Evolutionary conservation across 2,329 filamentous ascomycete species (phyloP).

Genomic region (Beauveria pseudobassiana): DNA sequence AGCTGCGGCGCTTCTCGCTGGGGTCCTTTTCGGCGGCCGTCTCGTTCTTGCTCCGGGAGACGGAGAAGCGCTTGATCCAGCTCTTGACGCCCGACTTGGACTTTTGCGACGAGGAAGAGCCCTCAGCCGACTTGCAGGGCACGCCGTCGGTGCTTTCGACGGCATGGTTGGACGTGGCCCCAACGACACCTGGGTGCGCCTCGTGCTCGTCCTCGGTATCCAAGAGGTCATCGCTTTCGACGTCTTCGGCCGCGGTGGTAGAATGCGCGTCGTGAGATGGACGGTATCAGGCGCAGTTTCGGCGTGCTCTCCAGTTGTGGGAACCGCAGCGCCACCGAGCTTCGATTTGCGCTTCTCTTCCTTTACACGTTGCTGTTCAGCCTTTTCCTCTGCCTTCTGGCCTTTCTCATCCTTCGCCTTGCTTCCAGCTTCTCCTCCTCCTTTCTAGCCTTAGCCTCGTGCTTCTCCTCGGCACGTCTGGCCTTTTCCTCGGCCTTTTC

Average conservation of each 20-base stretch:
- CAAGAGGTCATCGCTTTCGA: conserved; percentile 10
- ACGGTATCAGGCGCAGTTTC: background rate
- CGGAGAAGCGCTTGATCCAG: conserved; percentile 47
- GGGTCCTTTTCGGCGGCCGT: conserved; percentile 15
- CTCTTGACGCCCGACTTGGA: conserved; percentile 38
- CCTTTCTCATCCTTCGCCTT: conserved; percentile 27
- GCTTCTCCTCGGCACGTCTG: conserved; percentile 31
- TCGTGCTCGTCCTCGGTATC: conserved; percentile 15
- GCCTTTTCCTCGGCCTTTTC: conserved; percentile 26
- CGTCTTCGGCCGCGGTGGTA: conserved; percentile 1
- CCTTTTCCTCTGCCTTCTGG: conserved; percentile 28
- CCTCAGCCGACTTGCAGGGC: conserved; percentile 11
- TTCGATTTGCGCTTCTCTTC: conserved; percentile 45
- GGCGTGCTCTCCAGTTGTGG: conserved; percentile 11
- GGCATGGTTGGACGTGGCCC: background rate
- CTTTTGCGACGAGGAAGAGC: conserved; percentile 18
- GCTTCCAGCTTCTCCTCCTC: conserved; percentile 26
- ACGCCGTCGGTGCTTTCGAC: conserved; percentile 4
- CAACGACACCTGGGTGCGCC: conserved; percentile 11
- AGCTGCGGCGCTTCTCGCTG: conserved; percentile 29
- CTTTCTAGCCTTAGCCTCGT: conserved; percentile 8
- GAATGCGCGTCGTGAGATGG: conserved; percentile 13
- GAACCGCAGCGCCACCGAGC: conserved; percentile 15
- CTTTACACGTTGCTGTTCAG: conserved; percentile 45
- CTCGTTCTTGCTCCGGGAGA: conserved; percentile 31